Conservation (phyloP, 2,329 filamentous ascomycete species). For the Neonectria hederae region DNA sequence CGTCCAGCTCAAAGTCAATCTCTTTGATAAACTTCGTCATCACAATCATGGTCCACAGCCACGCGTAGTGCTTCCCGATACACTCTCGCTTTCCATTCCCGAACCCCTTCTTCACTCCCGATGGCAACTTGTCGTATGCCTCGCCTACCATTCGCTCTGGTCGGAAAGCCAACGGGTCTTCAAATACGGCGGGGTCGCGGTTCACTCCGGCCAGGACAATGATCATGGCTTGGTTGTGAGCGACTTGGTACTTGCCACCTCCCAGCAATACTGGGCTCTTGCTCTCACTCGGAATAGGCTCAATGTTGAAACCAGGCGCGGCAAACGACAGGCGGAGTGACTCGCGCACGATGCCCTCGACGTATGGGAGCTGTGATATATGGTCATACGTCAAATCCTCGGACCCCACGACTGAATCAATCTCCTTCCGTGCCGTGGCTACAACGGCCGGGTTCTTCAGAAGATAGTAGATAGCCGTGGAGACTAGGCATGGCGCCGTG, state of each 20-base stretch:
- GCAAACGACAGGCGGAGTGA: slow-evolving; percentile 63
- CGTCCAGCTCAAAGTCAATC: slow-evolving; percentile 56
- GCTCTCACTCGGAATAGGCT: slow-evolving; percentile 53
- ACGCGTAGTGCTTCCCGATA: slow-evolving; percentile 61
- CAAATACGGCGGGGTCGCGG: slow-evolving; percentile 59
- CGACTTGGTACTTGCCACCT: slow-evolving; percentile 59
- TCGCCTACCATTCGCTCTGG: slow-evolving; percentile 62
- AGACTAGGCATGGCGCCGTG: slow-evolving; percentile 58
- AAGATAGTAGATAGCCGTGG: slow-evolving; percentile 60
- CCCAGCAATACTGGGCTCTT: slow-evolving; percentile 57
- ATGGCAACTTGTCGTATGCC: slow-evolving; percentile 53
- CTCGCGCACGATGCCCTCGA: slow-evolving; percentile 64
- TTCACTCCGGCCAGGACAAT: slow-evolving; percentile 61
- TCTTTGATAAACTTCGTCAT: slow-evolving; percentile 55
- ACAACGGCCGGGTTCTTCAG: slow-evolving; percentile 60
- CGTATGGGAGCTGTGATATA: slow-evolving; percentile 60
- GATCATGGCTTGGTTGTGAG: slow-evolving; percentile 60
- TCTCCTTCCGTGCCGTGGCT: slow-evolving; percentile 60
- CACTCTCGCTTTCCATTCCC: slow-evolving; percentile 63
- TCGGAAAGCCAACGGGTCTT: slow-evolving; percentile 55
- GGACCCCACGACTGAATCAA: slow-evolving; percentile 61
- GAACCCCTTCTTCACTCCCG: slow-evolving; percentile 60
- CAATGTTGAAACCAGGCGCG: slow-evolving; percentile 65
- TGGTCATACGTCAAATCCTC: slow-evolving; percentile 58
- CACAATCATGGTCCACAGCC: slow-evolving; percentile 55